Base-by-base conservation (phyloP, 1,139 yeast species). In the Candida sp. region DNA sequence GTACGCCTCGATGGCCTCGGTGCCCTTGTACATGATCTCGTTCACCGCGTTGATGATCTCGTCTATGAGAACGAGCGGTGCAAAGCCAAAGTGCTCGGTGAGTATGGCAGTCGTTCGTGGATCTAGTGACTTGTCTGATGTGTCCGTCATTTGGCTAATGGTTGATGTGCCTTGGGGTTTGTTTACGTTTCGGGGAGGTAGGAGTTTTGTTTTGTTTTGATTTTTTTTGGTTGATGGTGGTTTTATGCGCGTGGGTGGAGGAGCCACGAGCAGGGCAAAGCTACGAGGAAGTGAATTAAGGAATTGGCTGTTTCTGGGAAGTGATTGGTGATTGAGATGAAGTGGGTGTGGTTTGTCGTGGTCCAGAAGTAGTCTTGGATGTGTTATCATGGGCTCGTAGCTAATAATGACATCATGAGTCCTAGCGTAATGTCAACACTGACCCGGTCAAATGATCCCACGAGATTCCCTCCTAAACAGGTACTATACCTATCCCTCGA, bases 31-130 rank as follows among this genome's bases (percentile, higher is more conserved):
- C 82, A 92, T 81, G 35, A 91, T 83, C 52, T 86, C 92, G 62
- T 93, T 92, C 27, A 90, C 96, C 1, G 93, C 90, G 67, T 92
- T 92, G 61, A 93, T 90, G 22, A 93, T 87, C 63, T 92, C 97
- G 63, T 93, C 98, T 5, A 93, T 81, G 27, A 92, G 73, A 1
- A 94, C 84, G n/a, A 92, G 79, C 0, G 98, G 97, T 7, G 96
- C 90, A 63, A 83, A 90, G 32, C 91, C 97, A 44, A 93, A 72
- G 64, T 91, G 97, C 66, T 92, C 98, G 0, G 97, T 90, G 50
- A 93, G 73, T 3, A 56, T 41, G 3, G 55, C 50, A n/a, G 45
- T 44, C 2, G 48, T 49, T 44, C 58, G 44, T 11, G 56, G 38
- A 37, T 55, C 57, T 42, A 42, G 17, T 4, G 46, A 32, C 23